Conservation (phyloP, 805 yeast genomes). For the Soucietia sequanensis region DNA sequence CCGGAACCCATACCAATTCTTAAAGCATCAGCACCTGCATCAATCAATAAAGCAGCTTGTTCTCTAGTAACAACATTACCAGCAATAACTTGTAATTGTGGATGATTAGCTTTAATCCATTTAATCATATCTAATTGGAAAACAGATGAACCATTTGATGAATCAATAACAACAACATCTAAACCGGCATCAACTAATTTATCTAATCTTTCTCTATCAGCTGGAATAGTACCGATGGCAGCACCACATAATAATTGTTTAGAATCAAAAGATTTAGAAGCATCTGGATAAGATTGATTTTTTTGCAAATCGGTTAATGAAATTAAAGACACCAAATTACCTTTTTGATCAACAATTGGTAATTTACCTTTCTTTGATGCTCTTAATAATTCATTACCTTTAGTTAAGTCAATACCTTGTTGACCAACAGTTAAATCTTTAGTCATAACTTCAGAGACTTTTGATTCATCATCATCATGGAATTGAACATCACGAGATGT, state of each 20-base stretch:
- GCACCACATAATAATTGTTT: constrained; percentile 99
- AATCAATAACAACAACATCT: constrained; percentile 93
- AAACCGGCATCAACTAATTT: constrained; percentile 93
- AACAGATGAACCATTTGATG: constrained; percentile 95
- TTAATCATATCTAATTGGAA: constrained; percentile 93
- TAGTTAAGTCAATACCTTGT: constrained; percentile 74
- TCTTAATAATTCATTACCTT: constrained; percentile 90
- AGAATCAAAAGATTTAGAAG: constrained; percentile 88
- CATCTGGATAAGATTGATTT: constrained; percentile 89
- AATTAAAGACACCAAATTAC: constrained; percentile 80
- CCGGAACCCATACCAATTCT: constrained; percentile 99
- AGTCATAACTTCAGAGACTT: constrained; percentile 84
- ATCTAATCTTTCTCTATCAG: constrained; percentile 81
- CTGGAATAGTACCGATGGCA: constrained; percentile 90
- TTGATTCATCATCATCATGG: constrained; percentile 66
- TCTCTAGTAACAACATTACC: constrained; percentile 99
- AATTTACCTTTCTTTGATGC: constrained; percentile 95
- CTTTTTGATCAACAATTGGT: constrained; percentile 80
- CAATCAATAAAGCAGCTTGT: constrained; percentile 93
- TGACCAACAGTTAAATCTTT: constrained; percentile 79
- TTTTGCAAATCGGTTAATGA: constrained; percentile 97
- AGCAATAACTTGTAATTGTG: constrained; percentile 85
- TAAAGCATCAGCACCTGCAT: constrained; percentile 96
- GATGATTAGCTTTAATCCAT: constrained; percentile 81
- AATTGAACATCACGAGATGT: constrained; percentile 98